Evolutionary conservation across 345 rosid genomes (phyloP).

Genomic region (Populus simonii): DNA sequence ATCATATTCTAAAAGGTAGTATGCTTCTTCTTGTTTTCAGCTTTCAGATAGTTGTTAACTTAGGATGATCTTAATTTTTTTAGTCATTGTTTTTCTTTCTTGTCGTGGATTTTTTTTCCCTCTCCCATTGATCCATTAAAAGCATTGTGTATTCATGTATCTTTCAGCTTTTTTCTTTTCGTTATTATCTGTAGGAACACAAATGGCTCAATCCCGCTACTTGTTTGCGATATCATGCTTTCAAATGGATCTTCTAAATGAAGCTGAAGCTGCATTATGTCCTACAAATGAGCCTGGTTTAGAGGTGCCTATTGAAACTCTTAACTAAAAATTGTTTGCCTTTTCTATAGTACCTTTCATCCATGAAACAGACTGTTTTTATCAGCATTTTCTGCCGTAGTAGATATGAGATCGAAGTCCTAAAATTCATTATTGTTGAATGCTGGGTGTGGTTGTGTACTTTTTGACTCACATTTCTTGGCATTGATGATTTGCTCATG

Average conservation of each 20-base stretch:
- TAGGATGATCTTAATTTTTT: not conserved
- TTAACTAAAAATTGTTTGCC: not conserved
- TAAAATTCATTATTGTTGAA: not conserved
- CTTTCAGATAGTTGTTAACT: conserved; percentile 7
- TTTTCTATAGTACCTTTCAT: not conserved
- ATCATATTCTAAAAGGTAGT: conserved; percentile 79
- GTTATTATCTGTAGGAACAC: conserved; percentile 61
- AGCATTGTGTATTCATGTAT: conserved; percentile 17
- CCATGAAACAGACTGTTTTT: not conserved
- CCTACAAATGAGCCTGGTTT: conserved; percentile 74
- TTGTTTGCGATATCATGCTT: conserved; percentile 95
- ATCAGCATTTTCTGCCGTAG: not conserved
- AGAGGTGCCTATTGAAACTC: conserved; percentile 53
- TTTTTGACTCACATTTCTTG: conserved; percentile 1
- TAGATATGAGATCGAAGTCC: not conserved
- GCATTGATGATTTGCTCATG: conserved; percentile 10
- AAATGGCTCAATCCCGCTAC: conserved; percentile 92
- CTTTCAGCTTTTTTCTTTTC: conserved; percentile 13
- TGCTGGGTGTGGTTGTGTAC: conserved; percentile 2
- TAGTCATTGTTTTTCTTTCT: not conserved
- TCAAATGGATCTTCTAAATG: conserved; percentile 91
- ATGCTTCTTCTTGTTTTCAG: not conserved
- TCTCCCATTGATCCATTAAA: conserved; percentile 8
- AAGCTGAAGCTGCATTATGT: conserved; percentile 87
- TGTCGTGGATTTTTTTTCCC: not conserved